phyloP scores from a whole-genome alignment of 2,329 filamentous ascomycete genomes.

The Colletotrichum lentis region DNA sequence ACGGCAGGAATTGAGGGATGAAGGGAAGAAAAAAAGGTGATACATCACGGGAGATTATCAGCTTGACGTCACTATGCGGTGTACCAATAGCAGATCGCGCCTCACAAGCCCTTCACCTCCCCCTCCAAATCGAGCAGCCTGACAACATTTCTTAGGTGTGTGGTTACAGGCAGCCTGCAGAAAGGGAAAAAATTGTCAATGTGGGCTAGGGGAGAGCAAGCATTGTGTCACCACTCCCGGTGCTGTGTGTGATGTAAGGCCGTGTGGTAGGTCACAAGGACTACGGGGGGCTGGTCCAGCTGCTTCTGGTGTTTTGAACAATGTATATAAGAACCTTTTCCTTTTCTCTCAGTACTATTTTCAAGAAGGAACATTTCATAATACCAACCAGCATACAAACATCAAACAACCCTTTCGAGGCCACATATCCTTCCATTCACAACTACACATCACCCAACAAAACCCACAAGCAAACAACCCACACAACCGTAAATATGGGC shows the following conservation, averaged over 20 bases:
- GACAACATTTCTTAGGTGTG: conserved; percentile 11
- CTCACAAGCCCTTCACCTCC: conserved; percentile 12
- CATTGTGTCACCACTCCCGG: conserved; percentile 27
- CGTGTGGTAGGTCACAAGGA: conserved; percentile 16
- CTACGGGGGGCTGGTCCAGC: conserved; percentile 5
- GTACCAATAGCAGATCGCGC: conserved; percentile 29
- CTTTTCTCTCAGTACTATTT: background rate
- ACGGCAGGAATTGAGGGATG: background rate
- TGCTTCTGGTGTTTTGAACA: conserved; percentile 2
- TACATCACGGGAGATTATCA: conserved; percentile 31
- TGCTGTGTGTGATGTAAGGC: conserved; percentile 36
- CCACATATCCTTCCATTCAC: background rate
- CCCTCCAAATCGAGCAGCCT: conserved; percentile 1
- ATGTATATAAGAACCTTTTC: conserved; percentile 27
- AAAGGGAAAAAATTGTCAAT: conserved; percentile 7
- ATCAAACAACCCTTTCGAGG: background rate
- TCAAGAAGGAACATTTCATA: background rate
- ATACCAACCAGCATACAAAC: conserved; percentile 10
- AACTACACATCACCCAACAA: conserved; percentile 23
- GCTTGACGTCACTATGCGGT: conserved; percentile 37
- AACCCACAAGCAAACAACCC: conserved; percentile 41
- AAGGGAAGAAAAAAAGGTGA: conserved; percentile 12
- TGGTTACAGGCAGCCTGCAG: conserved; percentile 4
- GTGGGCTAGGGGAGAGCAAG: conserved; percentile 1
- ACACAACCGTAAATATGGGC: conserved; percentile 68